Conservation (phyloP, 805 yeast genomes). For the Tetrapisispora pingtungensis region DNA sequence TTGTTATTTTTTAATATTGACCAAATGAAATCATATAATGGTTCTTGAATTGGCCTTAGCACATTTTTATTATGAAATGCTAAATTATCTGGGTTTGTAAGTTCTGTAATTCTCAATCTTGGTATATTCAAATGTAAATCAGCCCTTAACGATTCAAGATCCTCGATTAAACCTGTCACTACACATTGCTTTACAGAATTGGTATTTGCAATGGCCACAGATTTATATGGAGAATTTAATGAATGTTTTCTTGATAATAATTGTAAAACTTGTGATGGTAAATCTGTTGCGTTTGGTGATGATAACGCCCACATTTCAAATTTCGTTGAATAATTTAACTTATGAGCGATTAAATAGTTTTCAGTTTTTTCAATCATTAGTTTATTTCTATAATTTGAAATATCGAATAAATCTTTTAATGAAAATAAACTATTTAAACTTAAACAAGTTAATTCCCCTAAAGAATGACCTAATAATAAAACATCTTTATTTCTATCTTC, state of each 20-base stretch:
- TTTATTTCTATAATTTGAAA: conserved; percentile 27
- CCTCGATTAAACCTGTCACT: conserved; percentile 24
- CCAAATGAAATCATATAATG: conserved; percentile 28
- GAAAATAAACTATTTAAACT: conserved; percentile 20
- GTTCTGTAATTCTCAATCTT: conserved; percentile 19
- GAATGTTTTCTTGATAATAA: conserved; percentile 3
- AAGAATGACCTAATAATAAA: conserved; percentile 27
- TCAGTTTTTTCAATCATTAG: conserved; percentile 27
- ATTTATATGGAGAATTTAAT: conserved; percentile 2
- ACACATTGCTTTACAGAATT: conserved; percentile 28
- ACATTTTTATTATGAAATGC: conserved; percentile 29
- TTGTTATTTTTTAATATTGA: conserved; percentile 22
- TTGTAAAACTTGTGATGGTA: conserved; percentile 11
- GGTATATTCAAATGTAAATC: conserved; percentile 17
- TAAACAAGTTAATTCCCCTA: conserved; percentile 28
- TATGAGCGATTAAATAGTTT: conserved; percentile 18
- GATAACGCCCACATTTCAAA: conserved; percentile 29
- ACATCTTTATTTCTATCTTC: conserved; percentile 1
- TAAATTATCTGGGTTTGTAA: conserved; percentile 25
- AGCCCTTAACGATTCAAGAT: conserved; percentile 18
- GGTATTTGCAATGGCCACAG: conserved; percentile 24
- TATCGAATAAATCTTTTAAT: conserved; percentile 22
- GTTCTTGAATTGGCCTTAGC: conserved; percentile 24
- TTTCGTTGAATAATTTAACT: conserved; percentile 16
- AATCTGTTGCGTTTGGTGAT: conserved; percentile 18